phyloP scores from a whole-genome alignment of 108 stramenopile genomes.

The Schizochytrium sp. region DNA sequence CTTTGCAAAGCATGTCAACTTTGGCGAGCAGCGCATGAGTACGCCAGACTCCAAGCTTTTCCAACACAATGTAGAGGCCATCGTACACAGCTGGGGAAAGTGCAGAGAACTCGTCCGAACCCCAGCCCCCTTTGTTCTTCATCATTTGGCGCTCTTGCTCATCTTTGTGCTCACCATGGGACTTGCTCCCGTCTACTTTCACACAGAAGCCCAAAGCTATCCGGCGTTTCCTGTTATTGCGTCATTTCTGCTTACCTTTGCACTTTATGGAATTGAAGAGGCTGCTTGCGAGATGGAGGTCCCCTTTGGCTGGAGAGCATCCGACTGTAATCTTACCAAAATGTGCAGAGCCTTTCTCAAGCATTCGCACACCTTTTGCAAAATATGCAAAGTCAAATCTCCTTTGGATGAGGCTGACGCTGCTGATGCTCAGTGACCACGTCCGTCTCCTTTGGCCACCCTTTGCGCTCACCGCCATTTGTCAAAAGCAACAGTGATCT shows the following conservation, averaged over 20 bases:
- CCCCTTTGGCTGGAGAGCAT: neutral
- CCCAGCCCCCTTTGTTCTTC: neutral
- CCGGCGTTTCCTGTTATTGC: neutral
- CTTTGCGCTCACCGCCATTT: no score
- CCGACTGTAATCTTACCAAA: neutral
- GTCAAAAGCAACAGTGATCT: no score
- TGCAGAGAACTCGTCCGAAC: constrained; percentile 5
- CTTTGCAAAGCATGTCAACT: neutral
- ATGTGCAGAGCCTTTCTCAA: constrained; percentile 12
- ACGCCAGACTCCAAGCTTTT: neutral
- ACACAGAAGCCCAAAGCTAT: neutral
- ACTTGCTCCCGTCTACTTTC: neutral
- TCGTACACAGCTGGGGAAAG: neutral
- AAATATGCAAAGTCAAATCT: neutral
- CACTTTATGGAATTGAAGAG: neutral
- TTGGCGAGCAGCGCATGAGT: neutral
- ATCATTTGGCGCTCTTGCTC: neutral
- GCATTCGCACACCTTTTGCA: neutral
- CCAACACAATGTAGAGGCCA: neutral
- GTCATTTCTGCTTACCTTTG: neutral
- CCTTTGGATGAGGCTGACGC: neutral
- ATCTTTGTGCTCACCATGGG: neutral
- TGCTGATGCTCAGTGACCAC: no score
- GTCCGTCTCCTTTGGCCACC: no score
- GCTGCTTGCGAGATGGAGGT: constrained; percentile 11